Evolutionary conservation across 768 basidiomycete species (phyloP), one percentile per base, ranked within the genome.

Genomic region (Albatrellus ellisii): DNA sequence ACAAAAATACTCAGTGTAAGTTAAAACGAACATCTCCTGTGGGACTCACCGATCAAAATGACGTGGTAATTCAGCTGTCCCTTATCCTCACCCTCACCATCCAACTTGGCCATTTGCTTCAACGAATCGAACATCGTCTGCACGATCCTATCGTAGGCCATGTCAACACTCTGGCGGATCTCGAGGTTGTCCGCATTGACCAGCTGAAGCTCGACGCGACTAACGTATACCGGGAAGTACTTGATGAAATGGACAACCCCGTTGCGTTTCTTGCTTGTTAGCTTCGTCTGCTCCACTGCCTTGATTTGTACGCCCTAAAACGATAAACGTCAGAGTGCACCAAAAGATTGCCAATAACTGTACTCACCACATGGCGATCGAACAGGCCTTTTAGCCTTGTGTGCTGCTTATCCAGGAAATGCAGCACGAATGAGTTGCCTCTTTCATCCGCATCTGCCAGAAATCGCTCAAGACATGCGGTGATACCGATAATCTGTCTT

Each of bases 11-110:
- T n/a, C 29, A 8, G 21, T 12, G 39, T 28, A 15, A 14, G 42
- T 11, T 12, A 25, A 17, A 14, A 8, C 8, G 25, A 5, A 28
- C 18, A 5, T 14, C 6, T 18, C 6, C n/a, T 20, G 32, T 6
- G 31, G 4, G 26, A 59, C 83, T 53, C 54, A 92, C 94, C 94
- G 43, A 97, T 83, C 46, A 98, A 68, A 54, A 94, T 82, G 51
- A 97, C 88, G 56, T 95, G 90, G 50, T 89, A 95, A 59, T 97
- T 97, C 40, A 98, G 70, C 55, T 94, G 90, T 0, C 91, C 91
- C 60, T 98, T 98, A 59, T 91, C 92, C 55, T 98, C 94, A 0
- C 76, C 84, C 43, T 87, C 88, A 0, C 88, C 86, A 43, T 91
- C 84, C 69, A 94, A 64, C 59, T 95, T 98, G 9, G 92, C 94